Base-by-base conservation (phyloP, 352 stramenopile species). In the Elongisporangium prolatum region DNA sequence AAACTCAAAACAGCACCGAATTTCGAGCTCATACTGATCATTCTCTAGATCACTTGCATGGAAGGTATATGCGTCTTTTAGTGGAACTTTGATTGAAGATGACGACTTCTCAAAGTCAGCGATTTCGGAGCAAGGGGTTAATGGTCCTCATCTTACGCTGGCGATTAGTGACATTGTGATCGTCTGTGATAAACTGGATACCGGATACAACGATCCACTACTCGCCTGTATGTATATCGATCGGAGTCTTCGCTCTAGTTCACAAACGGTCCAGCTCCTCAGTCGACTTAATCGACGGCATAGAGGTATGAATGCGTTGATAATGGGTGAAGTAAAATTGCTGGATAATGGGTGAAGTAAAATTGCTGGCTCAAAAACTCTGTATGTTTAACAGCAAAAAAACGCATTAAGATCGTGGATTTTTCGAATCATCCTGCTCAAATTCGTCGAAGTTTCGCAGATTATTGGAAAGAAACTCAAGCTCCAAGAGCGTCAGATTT, bases 131-230 rank as follows among this genome's bases (percentile, higher is more conserved):
- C 70, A 87, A 25, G 88, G 74, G 1, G 54, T 90, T n/a, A 94
- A 91, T 57, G 68, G 64, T 44, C 74, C 70, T 8, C 67, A 67
- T 44, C 62, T 74, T 20, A 79, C 77, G 3, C 56, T 92, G 14
- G 60, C 69, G 4, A 77, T 74, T 24, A 89, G 79, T 25, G 82
- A 92, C 51, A 64, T 93, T 16, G 76, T 94, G 22, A 84, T 94
- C 59, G 85, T 94, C 6, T 94, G 85, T 68, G 85, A 94, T 54
- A 94, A 94, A 54, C 79, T 94, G 7, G 85, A 94, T 50, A 94
- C 85, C 2, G 85, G 85, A 3, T 94, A 90, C 71, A 94, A 91
- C 52, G 83, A 94, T 44, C 83, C 85, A 0, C 49, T 80, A 34
- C 69, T 94, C 14, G 65, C 76, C 4, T 82, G 73, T 21, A 92